Evolutionary conservation across 139 green algal genomes (phyloP), one percentile per base, ranked within the genome.

Genomic region (Microglena sp.): DNA sequence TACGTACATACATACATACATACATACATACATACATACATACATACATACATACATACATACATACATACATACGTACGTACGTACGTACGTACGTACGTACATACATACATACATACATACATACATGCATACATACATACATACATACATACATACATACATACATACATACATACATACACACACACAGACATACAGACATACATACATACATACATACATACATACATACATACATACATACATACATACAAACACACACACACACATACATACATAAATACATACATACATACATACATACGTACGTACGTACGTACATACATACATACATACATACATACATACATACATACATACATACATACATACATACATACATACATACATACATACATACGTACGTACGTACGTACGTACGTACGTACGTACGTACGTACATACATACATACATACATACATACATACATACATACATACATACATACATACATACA

Each of bases 321-420:
- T 24, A 55, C 6, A 4, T 4, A 24, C 45, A 55, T 55, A 24
- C 45, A 55, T 31, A 33, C 60, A 33, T 33, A 24, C 15, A 34
- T 5, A 34, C 15, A 27, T 32, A 21, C 0, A 1, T 7, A n/a
- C 11, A 24, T 8, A 46, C 18, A 7, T 21, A 7, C 5, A 1
- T 32, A 11, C 58, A 18, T 1, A 24, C 56, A 43, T 15, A 40
- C 29, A 24, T n/a, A n/a, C n/a, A 21, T 56, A 33, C 33, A 63
- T 21, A 33, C 43, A 29, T 31, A 56, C 72, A 97, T 29, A 88
- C 78, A 36, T 98, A 98, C 73, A 98, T 90, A 2, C 72, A 98
- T 0, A 98, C 97, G 55, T 98, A 98, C 56, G 82, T 90, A 56
- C 85, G 82, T 87, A 33, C 45, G 71, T 34, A 50, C 44, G 30